Evolutionary conservation across 2,329 filamentous ascomycete genomes (phyloP), one percentile per base, ranked within the genome.

Genomic region (Didymella glomerata): DNA sequence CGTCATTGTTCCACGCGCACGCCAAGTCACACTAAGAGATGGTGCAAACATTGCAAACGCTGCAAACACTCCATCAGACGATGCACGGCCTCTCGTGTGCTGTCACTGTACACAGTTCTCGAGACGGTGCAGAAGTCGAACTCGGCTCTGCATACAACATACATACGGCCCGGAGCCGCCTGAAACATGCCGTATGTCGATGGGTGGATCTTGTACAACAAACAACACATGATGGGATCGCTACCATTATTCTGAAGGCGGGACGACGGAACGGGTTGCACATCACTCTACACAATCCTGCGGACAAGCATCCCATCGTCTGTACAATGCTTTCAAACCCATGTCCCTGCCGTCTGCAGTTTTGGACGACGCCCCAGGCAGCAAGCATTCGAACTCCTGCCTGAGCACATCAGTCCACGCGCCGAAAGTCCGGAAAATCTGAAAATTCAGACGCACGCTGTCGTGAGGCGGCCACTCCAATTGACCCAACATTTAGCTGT

Each of bases 401-500:
- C 41, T 46, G 18, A 48, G 18, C 30, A 40, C 40, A 45, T 50
- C 46, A 47, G 18, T 28, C 46, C 24, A 46, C 30, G 45, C 25
- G 46, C 45, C 51, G 50, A 47, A 36, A n/a, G 20, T 30, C 47
- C 50, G 46, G 47, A 41, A 34, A n/a, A 28, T 47, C 41, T 47
- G 18, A 36, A 47, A 50, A 30, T 28, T 36, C 34, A 14, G 20
- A 47, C 50, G 22, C 56, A 50, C n/a, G 50, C 24, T 53, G 30
- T 28, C 34, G 52, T 52, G 44, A 48, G 36, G 47, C 42, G 48
- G 34, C 51, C 14, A 14, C 32, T 25, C 22, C 27, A 48, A 40
- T 36, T 30, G 48, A 49, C 54, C 60, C 52, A 65, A 63, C 56
- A 63, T 60, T 60, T 61, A 53, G 52, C 59, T 64, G 51, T 54